Evolutionary conservation across 805 yeast genomes (phyloP).

Genomic region (Myxozyma udenii): DNA sequence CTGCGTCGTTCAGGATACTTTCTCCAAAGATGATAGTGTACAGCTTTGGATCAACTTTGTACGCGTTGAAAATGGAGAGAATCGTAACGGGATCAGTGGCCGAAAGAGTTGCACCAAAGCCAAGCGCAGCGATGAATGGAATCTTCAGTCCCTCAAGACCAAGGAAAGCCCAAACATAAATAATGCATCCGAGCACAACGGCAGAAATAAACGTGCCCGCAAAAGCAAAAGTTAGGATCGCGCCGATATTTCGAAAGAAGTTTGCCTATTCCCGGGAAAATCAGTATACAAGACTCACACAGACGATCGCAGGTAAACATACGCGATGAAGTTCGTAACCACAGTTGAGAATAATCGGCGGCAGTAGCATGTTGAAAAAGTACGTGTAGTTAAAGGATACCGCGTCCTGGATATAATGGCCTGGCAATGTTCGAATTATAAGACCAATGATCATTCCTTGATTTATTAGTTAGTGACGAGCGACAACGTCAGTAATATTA

Average conservation of each 20-base stretch:
- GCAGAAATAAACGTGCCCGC: conserved; percentile 96
- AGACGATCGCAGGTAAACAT: background rate
- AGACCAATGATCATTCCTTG: conserved; percentile 65
- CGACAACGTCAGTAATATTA: background rate
- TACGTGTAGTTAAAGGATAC: conserved; percentile 92
- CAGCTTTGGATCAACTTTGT: conserved; percentile 95
- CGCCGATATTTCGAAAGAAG: conserved; percentile 86
- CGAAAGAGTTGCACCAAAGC: conserved; percentile 95
- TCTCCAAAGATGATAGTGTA: conserved; percentile 98
- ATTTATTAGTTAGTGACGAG: background rate
- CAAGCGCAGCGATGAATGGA: conserved; percentile 94
- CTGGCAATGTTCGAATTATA: conserved; percentile 85
- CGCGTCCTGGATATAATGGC: conserved; percentile 94
- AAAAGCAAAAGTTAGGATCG: conserved; percentile 89
- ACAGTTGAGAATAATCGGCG: conserved; percentile 93
- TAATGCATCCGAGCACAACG: conserved; percentile 67
- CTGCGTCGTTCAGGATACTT: conserved; percentile 91
- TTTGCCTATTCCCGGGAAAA: conserved; percentile 53
- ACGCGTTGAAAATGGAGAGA: conserved; percentile 91
- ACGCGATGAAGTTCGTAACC: conserved; percentile 89
- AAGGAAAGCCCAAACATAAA: conserved; percentile 80
- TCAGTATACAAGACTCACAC: background rate
- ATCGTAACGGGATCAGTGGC: conserved; percentile 99
- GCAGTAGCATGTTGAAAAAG: conserved; percentile 88
- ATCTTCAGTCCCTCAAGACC: conserved; percentile 86